Base-by-base conservation (phyloP, 805 yeast genomes). In the Wickerhamiella sorbophila region DNA sequence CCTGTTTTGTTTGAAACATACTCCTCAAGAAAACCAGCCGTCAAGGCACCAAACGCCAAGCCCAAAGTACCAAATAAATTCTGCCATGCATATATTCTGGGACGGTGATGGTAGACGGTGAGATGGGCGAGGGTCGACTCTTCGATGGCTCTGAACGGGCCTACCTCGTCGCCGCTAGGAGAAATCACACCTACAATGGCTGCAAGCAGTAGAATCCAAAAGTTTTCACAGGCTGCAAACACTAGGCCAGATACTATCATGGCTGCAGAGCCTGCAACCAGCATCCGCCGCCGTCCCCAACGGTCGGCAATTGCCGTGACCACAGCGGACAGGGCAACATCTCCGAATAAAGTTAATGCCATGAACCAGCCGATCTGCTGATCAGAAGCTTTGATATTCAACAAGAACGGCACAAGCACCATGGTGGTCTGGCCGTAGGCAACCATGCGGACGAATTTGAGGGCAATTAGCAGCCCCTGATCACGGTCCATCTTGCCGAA, bases 131-230 rank as follows among this genome's bases (percentile, higher is more conserved):
- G 66, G 32, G 82, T 70, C 1, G 88, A 76, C 54, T 84, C 94
- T 57, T 85, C 95, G 22, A 85, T 75, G 0, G 91, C 74, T 54
- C 81, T 79, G 59, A 85, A 85, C 0, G 95, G 95, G 0, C 95
- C 95, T 0, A 87, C 83, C 54, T 85, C 95, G 53, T 79, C 86
- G 19, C 95, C 94, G 22, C 84, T 75, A 1, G 94, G 91, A 2
- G 94, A 81, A 5, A 85, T 80, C 15, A 85, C 94, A 1, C 95
- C 95, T 24, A 82, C 44, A 2, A 82, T 71, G 2, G 94, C 91
- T 6, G 91, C 91, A 2, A 67, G 19, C 17, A 85, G 61, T 32
- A 85, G 63, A 1, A 79, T 47, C 48, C 61, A 54, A 56, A 66
- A 83, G 48, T 72, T 71, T 27, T 72, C 65, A 45, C 66, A 64